Conservation (phyloP, 2,329 filamentous ascomycete species). For the Thielaviopsis punctulata region DNA sequence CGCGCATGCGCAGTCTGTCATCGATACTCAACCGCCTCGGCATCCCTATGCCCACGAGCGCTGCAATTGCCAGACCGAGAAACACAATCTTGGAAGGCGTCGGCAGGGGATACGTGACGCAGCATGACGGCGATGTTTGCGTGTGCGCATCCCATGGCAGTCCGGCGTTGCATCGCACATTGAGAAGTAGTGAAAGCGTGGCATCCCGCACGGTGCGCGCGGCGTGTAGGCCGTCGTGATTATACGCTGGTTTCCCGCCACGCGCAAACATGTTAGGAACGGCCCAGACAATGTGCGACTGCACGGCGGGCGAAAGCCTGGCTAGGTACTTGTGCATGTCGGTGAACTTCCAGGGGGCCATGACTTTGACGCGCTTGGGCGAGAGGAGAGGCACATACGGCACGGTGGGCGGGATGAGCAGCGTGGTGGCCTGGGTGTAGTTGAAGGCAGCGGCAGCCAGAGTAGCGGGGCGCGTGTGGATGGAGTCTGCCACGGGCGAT, state of each 20-base stretch:
- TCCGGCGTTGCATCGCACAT: conserved; percentile 32
- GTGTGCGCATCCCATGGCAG: conserved; percentile 8
- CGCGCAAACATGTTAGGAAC: conserved; percentile 32
- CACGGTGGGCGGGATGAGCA: conserved; percentile 11
- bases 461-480: not conserved
- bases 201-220: conserved; percentile 23
- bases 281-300: conserved; percentile 30
- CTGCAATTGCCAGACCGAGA: not conserved
- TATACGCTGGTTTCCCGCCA: conserved; percentile 17
- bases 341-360: conserved; percentile 30
- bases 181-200: conserved; percentile 33
- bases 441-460: not conserved
- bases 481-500: conserved; percentile 2
- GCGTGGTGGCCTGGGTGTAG: not conserved
- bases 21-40: not conserved
- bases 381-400: conserved; percentile 28
- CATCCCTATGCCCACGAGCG: not conserved
- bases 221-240: conserved; percentile 29
- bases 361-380: conserved; percentile 22
- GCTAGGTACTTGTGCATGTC: conserved; percentile 35
- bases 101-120: not conserved
- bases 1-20: not conserved
- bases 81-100: conserved; percentile 1
- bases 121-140: conserved; percentile 3
- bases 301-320: conserved; percentile 23